Percentiles rank a stretch among this genome's conserved stretches.
These are phyloP conservation scores for Blastocystis sp. DNA, from an alignment of 352 stramenopile genomes.

Conservation along the genomic window DNA sequence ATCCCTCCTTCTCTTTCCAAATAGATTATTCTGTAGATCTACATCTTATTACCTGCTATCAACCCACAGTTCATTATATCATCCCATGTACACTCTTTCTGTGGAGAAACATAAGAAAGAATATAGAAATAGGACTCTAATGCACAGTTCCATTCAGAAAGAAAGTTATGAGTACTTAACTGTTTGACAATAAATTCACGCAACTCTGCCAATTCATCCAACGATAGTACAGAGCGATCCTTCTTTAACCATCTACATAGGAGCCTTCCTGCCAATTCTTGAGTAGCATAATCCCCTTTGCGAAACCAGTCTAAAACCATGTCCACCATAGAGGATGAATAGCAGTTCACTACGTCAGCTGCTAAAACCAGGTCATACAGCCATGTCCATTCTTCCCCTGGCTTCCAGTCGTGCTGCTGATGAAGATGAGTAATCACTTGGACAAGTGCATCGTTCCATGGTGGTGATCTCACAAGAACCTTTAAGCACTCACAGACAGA, in stretches of 20 bases:
- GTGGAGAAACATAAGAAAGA: background rate
- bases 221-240: background rate
- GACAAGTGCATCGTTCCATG: background rate
- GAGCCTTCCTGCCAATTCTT: background rate
- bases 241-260: background rate
- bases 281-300: background rate
- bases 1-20: background rate
- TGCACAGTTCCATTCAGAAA: slow-evolving; percentile 31
- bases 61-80: background rate
- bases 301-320: background rate
- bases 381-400: background rate
- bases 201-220: background rate
- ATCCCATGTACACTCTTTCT: background rate
- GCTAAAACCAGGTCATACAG: background rate
- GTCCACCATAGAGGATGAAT: background rate
- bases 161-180: background rate
- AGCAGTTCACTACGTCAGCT: background rate
- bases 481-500: background rate
- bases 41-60: background rate
- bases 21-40: background rate
- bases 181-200: background rate
- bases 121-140: background rate
- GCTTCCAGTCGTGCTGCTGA: background rate
- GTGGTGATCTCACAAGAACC: background rate
- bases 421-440: background rate